Base-by-base conservation (phyloP, 495 filamentous ascomycete genomes). In the Penicillium coffeae region DNA sequence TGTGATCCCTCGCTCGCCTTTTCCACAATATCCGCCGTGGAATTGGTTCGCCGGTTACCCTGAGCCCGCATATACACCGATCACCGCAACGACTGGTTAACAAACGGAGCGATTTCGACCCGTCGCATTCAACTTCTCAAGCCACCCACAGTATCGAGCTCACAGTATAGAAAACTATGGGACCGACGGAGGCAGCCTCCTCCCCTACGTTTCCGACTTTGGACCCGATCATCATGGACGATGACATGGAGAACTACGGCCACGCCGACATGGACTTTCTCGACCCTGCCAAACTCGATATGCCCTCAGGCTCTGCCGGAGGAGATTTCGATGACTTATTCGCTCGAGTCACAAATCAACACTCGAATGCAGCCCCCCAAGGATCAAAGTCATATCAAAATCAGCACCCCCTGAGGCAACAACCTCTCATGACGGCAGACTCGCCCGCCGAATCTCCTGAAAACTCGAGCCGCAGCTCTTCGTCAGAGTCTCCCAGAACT, bases 161-260 rank as follows among this genome's bases (percentile, higher is more conserved):
- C 25, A 21, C 18, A 32, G 22, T 20, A 22, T 27, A 37, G 25
- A 12, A 41, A 66, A 72, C 59, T 48, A 75, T 75, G 72, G 66
- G 68, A 66, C 60, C 68, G 32, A 46, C 56, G 35, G 68, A 72
- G 58, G 55, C 55, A 16, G 51, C 63, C 14, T 71, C 69, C 43
- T 74, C 70, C 32, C 69, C 72, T 51, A 58, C 60, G 32, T 72
- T 73, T 44, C 56, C 70, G 55, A 37, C 64, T 34, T 50, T 75
- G 50, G 72, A 75, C 41, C 72, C 72, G 25, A 66, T 73, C 38
- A 69, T 74, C 38, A 62, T 75, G 50, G 70, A 74, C 57, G 70
- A 70, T 57, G 70, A 75, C 19, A 73, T 75, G 69, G 68, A 72
- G 44, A 54, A 64, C 34, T 75, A 71, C 42, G 61, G 59, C 38